Conservation (phyloP, 768 basidiomycete species). For the Termitomyces sp. region DNA sequence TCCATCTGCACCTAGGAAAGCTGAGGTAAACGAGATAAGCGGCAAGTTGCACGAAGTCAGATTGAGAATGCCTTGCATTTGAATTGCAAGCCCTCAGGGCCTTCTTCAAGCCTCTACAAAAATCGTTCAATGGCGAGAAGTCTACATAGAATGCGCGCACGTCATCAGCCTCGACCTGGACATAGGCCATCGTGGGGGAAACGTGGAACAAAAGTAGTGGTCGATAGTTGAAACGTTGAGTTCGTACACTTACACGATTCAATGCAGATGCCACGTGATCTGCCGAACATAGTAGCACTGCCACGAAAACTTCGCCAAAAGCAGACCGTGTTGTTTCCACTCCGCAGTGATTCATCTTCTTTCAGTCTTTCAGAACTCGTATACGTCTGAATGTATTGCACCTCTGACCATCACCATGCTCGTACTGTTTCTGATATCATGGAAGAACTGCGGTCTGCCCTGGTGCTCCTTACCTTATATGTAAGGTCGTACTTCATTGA, state of each 20-base stretch:
- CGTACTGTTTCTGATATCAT: too few species aligned
- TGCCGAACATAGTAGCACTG: neutral
- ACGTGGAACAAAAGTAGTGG: slow-evolving; percentile 1
- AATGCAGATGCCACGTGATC: neutral
- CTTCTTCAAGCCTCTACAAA: slow-evolving; percentile 54
- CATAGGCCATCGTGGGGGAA: slow-evolving; percentile 53
- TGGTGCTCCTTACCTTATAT: too few species aligned
- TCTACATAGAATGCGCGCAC: slow-evolving; percentile 27
- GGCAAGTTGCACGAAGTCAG: neutral
- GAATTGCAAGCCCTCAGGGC: slow-evolving; percentile 65
- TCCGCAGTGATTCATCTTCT: too few species aligned
- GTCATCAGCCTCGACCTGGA: slow-evolving; percentile 67
- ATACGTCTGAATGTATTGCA: too few species aligned
- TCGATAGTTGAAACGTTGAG: too few species aligned
- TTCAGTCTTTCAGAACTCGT: too few species aligned
- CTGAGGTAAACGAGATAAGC: slow-evolving; percentile 23
- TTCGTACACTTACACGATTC: neutral
- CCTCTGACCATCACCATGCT: too few species aligned
- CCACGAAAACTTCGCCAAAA: too few species aligned
- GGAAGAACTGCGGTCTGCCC: too few species aligned
- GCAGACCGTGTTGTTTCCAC: too few species aligned
- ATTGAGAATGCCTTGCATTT: slow-evolving; percentile 42
- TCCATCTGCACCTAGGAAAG: slow-evolving; percentile 49
- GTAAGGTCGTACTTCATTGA: too few species aligned
- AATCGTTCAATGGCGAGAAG: neutral